These are phyloP conservation scores for Fusarium torreyae DNA, from an alignment of 2,329 filamentous ascomycete genomes.

Conservation along the genomic window DNA sequence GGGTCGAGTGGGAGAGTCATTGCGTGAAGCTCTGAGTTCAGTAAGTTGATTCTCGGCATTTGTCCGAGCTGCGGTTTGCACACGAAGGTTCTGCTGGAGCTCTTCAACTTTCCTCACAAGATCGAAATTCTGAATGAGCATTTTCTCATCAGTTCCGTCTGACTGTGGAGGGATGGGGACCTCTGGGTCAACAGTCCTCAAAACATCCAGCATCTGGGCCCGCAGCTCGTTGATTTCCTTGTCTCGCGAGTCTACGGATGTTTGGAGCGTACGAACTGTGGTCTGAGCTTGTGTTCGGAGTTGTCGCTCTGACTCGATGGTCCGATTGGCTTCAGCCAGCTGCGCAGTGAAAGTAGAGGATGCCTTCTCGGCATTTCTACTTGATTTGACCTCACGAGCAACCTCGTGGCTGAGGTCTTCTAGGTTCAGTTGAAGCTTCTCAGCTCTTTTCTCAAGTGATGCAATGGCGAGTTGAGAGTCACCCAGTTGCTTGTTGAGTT, in stretches of 20 bases:
- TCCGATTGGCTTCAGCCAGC: constrained; percentile 89
- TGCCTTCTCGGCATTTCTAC: constrained; percentile 89
- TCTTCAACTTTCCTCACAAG: constrained; percentile 89
- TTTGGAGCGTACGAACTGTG: constrained; percentile 85
- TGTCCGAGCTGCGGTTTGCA: constrained; percentile 84
- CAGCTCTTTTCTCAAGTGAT: constrained; percentile 91
- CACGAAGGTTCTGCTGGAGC: constrained; percentile 87
- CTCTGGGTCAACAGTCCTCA: constrained; percentile 89
- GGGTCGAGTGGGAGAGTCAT: constrained; percentile 79
- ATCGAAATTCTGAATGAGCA: constrained; percentile 82
- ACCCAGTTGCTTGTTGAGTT: constrained; percentile 85
- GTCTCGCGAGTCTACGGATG: constrained; percentile 83
- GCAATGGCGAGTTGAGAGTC: constrained; percentile 87
- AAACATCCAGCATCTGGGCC: constrained; percentile 83
- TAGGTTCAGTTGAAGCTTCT: constrained; percentile 88
- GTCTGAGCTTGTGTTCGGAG: constrained; percentile 87
- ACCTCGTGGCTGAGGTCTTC: constrained; percentile 96
- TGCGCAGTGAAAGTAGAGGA: constrained; percentile 86
- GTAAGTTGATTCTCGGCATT: constrained; percentile 88
- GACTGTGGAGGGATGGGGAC: constrained; percentile 74
- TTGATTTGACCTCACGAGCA: constrained; percentile 89
- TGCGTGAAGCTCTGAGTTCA: constrained; percentile 81
- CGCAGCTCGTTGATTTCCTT: constrained; percentile 86
- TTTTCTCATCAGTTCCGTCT: constrained; percentile 73
- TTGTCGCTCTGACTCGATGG: constrained; percentile 90